Conservation (phyloP, 179 eudicot species). For the Silene vulgaris region DNA sequence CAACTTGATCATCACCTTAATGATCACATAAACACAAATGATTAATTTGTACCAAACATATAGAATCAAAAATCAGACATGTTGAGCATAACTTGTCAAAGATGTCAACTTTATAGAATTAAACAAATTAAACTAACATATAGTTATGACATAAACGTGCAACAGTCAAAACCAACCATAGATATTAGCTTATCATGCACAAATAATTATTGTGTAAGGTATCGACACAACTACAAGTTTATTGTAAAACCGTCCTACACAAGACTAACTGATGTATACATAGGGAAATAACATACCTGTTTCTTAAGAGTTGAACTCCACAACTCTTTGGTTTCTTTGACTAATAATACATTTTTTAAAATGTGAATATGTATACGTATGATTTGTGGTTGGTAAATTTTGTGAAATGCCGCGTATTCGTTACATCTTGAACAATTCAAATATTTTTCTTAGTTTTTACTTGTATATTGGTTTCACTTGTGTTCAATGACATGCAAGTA, state of each 20-base stretch:
- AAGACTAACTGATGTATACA: neutral
- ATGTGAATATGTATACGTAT: neutral
- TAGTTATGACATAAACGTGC: constrained; percentile 39
- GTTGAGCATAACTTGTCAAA: constrained; percentile 31
- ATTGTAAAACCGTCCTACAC: neutral
- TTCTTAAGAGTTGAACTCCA: constrained; percentile 33
- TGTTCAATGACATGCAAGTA: constrained; percentile 16
- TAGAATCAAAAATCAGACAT: constrained; percentile 22
- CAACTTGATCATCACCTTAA: constrained; percentile 15
- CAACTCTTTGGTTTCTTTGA: constrained; percentile 20
- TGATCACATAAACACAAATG: neutral
- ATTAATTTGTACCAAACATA: constrained; percentile 15
- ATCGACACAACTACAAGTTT: neutral
- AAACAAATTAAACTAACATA: constrained; percentile 28
- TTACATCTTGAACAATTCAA: constrained; percentile 26
- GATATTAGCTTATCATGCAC: neutral
- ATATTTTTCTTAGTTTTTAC: constrained; percentile 6
- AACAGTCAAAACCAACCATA: neutral
- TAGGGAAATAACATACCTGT: constrained; percentile 16
- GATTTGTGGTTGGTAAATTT: constrained; percentile 7
- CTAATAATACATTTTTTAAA: neutral
- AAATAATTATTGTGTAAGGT: no score
- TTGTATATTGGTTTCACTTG: constrained; percentile 13
- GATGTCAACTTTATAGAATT: constrained; percentile 25
- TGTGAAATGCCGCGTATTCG: constrained; percentile 15